Base-by-base conservation (phyloP, 768 basidiomycete genomes). In the Botryobasidium botryosum region DNA sequence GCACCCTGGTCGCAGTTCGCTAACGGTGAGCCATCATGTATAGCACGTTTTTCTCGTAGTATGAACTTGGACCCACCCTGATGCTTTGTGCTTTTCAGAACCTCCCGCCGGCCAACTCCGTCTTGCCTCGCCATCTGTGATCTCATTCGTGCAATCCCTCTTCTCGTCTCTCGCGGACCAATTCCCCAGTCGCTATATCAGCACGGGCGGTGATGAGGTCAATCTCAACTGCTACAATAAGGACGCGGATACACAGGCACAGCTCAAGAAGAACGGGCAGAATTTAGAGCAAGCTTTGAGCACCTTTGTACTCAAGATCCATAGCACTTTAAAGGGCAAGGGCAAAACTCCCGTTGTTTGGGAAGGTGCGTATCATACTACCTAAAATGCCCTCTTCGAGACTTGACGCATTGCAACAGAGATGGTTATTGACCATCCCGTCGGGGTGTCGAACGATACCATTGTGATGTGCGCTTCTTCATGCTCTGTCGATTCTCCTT, bases 81-180 rank as follows among this genome's bases (percentile, higher is more conserved):
- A 44, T 5, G n/a, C 20, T 41, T 33, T 24, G 26, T 29, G 18
- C 10, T 24, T 53, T 3, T 25, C 47, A 53, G 67, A 87, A 50
- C 85, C 86, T 1, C 86, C 85, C 0, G 72, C 84, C 0, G 86
- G 86, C 0, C 84, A 90, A 55, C 71, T 88, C 8, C 77, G 80
- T 33, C 68, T 90, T 43, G 75, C 78, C 1, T 68, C 74, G 4
- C 56, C 68, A 1, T 68, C 65, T 2, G 77, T 77, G 6, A 61
- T 72, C 46, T 64, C 71, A 33, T 88, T 84, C 45, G 71, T 75
- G 0, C 56, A 66, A 0, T 59, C 57, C 6, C 53, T 90, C 12
- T 59, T 87, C 53, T 60, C 58, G 0, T 61, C 70, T 1, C 38
- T 51, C 10, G 44, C 57, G 2, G 55, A 60, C 15, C 61, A 66